Conservation (phyloP, 2,329 filamentous ascomycete genomes). For the Penicillium decumbens region DNA sequence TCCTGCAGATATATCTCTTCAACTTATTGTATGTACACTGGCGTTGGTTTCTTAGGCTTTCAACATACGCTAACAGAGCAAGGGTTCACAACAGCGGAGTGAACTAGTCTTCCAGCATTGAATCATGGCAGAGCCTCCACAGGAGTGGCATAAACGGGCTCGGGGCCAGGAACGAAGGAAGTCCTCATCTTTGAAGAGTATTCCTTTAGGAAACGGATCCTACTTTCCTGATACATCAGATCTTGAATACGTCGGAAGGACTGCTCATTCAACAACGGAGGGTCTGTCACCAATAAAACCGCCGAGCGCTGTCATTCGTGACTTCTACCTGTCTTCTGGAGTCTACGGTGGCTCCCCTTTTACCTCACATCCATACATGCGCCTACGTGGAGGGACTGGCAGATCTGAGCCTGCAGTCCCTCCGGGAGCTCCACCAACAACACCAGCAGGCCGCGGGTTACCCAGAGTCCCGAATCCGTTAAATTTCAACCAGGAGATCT, state of each 20-base stretch:
- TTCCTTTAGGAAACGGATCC: not conserved
- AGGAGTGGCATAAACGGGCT: not conserved
- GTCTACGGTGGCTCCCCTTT: not conserved
- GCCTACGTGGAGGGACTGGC: not conserved
- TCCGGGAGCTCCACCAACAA: not conserved
- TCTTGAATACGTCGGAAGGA: not conserved
- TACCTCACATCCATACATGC: not conserved
- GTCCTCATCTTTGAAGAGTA: not conserved
- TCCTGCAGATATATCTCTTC: not conserved
- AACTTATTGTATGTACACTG: not conserved
- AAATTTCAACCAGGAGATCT: not conserved
- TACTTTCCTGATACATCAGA: not conserved
- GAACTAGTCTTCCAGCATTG: not conserved
- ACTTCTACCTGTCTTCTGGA: not conserved
- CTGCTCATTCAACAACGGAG: not conserved
- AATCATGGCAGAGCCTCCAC: not conserved
- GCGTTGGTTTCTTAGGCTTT: not conserved
- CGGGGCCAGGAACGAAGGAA: not conserved
- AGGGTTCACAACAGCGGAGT: not conserved
- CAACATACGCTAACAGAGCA: not conserved
- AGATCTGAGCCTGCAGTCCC: not conserved
- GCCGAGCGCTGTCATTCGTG: not conserved
- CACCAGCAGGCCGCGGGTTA: not conserved
- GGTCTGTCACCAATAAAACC: not conserved
- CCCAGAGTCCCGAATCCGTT: not conserved